Conservation (phyloP, 1,284 basidiomycete genomes). For the Termitomyces sp. region DNA sequence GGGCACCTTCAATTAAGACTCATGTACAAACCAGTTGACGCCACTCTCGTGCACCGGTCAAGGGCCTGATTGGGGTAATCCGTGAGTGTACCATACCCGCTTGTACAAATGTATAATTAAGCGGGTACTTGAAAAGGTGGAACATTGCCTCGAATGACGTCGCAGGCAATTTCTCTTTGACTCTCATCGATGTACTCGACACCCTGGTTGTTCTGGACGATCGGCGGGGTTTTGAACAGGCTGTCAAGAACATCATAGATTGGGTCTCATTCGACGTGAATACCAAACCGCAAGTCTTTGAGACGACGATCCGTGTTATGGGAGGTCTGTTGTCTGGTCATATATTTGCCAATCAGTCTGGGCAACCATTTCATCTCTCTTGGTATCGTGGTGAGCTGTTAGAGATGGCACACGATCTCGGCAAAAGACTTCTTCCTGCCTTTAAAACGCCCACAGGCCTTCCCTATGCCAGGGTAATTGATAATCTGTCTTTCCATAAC, state of each 20-base stretch:
- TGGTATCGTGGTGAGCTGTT: conserved; percentile 78
- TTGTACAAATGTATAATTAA: conserved; percentile 10
- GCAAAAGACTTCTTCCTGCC: conserved; percentile 78
- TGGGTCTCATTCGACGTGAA: conserved; percentile 85
- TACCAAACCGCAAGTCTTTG: conserved; percentile 88
- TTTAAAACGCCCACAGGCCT: conserved; percentile 86
- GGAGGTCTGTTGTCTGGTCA: conserved; percentile 87
- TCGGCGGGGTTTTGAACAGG: conserved; percentile 65
- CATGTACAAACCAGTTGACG: conserved; percentile 50
- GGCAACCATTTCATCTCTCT: conserved; percentile 65
- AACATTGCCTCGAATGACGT: conserved; percentile 80
- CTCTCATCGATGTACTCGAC: conserved; percentile 78
- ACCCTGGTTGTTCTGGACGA: conserved; percentile 78
- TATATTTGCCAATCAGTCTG: conserved; percentile 65
- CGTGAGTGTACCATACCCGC: conserved; percentile 45
- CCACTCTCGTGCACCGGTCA: conserved; percentile 82
- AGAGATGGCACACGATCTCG: conserved; percentile 79
- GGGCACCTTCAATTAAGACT: conserved; percentile 1
- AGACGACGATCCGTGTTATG: conserved; percentile 84
- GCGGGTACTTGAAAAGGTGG: conserved; percentile 35
- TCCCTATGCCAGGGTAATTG: conserved; percentile 76
- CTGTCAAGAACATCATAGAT: conserved; percentile 69
- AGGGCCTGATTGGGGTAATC: conserved; percentile 76
- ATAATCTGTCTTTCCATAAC: neutral
- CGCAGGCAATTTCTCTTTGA: conserved; percentile 80